phyloP scores from a whole-genome alignment of 106 monocot genomes.

The Hemerocallis citrina region DNA sequence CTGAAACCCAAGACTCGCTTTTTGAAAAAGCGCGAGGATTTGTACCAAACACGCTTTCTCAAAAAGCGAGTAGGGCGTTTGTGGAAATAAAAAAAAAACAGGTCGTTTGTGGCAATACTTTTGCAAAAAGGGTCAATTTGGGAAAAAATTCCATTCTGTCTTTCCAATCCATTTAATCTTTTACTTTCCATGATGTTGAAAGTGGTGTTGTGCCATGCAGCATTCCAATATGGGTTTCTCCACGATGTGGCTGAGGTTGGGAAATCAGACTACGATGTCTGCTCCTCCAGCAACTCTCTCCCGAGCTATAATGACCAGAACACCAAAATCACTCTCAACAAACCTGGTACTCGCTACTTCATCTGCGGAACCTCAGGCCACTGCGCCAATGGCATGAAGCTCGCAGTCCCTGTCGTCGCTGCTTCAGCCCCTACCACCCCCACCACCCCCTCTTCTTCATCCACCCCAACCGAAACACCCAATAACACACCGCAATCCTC shows the following conservation, averaged over 20 bases:
- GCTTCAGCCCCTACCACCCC: background rate
- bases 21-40: too few species aligned
- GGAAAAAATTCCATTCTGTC: too few species aligned
- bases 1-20: too few species aligned
- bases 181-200: too few species aligned
- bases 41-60: too few species aligned
- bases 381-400: slow-evolving; percentile 62
- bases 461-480: background rate
- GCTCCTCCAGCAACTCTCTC: slow-evolving; percentile 32
- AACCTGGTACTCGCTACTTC: slow-evolving; percentile 62
- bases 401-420: slow-evolving; percentile 37
- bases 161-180: too few species aligned
- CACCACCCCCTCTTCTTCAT: background rate
- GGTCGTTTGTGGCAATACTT: too few species aligned
- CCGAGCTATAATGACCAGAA: slow-evolving; percentile 29
- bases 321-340: slow-evolving; percentile 48
- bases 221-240: slow-evolving; percentile 31
- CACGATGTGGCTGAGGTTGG: slow-evolving; percentile 47
- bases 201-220: too few species aligned
- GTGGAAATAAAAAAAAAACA: too few species aligned
- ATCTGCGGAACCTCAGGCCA: slow-evolving; percentile 61
- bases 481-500: background rate
- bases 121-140: too few species aligned
- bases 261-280: slow-evolving; percentile 42
- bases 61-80: too few species aligned